A percentile compares a stretch with the other conserved stretches of the same genome.
Evolutionary conservation across 352 stramenopile species (phyloP).

Genomic region (Phytophthora multivora): DNA sequence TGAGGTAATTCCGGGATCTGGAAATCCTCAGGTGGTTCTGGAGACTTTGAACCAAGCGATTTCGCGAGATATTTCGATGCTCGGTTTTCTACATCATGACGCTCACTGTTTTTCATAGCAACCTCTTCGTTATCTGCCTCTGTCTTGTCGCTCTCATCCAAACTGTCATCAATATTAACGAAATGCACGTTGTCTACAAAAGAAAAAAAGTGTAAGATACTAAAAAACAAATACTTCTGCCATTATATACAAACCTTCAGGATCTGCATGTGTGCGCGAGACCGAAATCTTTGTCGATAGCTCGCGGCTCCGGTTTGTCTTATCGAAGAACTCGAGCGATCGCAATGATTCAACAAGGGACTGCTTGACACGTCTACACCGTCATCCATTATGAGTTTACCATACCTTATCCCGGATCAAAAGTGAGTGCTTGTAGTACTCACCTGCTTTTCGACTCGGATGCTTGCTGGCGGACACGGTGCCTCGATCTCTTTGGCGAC

Average conservation of each 20-base stretch:
- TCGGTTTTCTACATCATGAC: slow-evolving; percentile 12
- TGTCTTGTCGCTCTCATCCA: slow-evolving; percentile 10
- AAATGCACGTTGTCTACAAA: slow-evolving; percentile 72
- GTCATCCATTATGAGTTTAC: no score
- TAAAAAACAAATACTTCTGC: not conserved
- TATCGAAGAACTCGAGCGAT: slow-evolving; percentile 78
- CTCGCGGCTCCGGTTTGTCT: slow-evolving; percentile 72
- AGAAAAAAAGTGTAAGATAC: not conserved
- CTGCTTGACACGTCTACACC: slow-evolving; percentile 58
- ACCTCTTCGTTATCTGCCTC: slow-evolving; percentile 13
- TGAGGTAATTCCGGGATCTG: slow-evolving; percentile 75
- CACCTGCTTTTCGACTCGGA: slow-evolving; percentile 45
- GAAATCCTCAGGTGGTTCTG: slow-evolving; percentile 45
- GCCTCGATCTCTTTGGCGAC: slow-evolving; percentile 51
- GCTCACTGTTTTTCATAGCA: not conserved
- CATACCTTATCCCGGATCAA: no score
- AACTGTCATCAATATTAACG: slow-evolving; percentile 72
- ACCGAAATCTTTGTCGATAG: slow-evolving; percentile 62
- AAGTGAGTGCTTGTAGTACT: no score
- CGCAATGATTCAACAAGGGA: slow-evolving; percentile 71
- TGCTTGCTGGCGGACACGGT: slow-evolving; percentile 36
- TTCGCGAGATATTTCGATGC: slow-evolving; percentile 27
- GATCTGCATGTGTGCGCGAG: slow-evolving; percentile 62
- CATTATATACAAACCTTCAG: slow-evolving; percentile 43
- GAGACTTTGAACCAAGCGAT: slow-evolving; percentile 12